Percentiles rank a stretch among this genome's conserved stretches.
phyloP scores from a whole-genome alignment of 2,329 filamentous ascomycete species.

The Fusarium xylarioides region DNA sequence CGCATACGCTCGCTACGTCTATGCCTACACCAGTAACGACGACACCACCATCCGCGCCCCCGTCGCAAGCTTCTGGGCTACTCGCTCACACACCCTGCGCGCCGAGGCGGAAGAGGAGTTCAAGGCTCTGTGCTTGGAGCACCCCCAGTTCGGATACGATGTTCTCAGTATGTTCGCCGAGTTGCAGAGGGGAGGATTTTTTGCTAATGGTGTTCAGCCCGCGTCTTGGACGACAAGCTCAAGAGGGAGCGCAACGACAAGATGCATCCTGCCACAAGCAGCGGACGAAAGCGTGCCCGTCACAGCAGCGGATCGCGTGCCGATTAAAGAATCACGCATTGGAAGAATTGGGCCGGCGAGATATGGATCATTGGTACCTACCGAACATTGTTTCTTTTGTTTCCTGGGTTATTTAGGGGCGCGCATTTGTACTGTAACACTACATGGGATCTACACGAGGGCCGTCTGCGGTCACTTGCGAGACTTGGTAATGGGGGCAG shows the following conservation, averaged over 20 bases:
- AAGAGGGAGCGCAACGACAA: conserved; percentile 70
- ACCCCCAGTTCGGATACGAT: conserved; percentile 92
- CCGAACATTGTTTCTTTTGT: neutral
- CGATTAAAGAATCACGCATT: neutral
- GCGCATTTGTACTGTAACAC: neutral
- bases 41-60: conserved; percentile 37
- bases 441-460: neutral
- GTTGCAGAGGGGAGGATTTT: fast-evolving
- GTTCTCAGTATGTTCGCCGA: conserved; percentile 72
- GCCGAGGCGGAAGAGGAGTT: conserved; percentile 90
- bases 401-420: conserved; percentile 12
- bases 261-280: conserved; percentile 60
- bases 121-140: conserved; percentile 84
- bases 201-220: conserved; percentile 54
- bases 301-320: conserved; percentile 55
- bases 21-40: conserved; percentile 31
- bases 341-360: neutral
- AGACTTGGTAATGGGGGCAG: neutral
- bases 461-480: neutral
- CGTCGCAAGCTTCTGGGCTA: conserved; percentile 41
- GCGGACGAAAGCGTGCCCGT: conserved; percentile 65
- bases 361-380: neutral
- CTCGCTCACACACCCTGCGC: conserved; percentile 72
- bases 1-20: conserved; percentile 77
- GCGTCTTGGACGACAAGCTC: conserved; percentile 73